A percentile compares a stretch with the other conserved stretches of the same genome.
phyloP scores from a whole-genome alignment of 1,284 basidiomycete species.

The Gomphus bonarii region DNA sequence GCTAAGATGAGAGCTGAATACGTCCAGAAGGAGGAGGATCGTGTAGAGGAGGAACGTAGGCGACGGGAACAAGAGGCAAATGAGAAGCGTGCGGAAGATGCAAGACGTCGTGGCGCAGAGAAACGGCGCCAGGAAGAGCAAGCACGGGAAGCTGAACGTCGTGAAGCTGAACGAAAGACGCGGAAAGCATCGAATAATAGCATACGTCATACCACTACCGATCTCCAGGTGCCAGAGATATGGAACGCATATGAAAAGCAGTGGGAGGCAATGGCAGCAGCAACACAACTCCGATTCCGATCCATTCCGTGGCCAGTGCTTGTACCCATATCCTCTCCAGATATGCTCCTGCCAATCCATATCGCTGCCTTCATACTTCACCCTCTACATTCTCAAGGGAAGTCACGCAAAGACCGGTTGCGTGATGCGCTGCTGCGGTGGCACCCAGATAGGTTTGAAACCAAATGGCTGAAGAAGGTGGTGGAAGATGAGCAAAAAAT shows the following conservation, averaged over 20 bases:
- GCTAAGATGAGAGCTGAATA: slow-evolving; percentile 5
- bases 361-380: slow-evolving; percentile 52
- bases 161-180: slow-evolving; percentile 10
- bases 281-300: slow-evolving; percentile 41
- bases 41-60: slow-evolving; percentile 3
- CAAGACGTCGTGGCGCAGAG: slow-evolving; percentile 9
- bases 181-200: neutral
- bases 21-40: neutral
- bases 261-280: slow-evolving; percentile 39
- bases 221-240: slow-evolving; percentile 24
- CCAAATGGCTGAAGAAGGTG: slow-evolving; percentile 33
- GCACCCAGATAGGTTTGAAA: slow-evolving; percentile 68
- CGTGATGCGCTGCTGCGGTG: slow-evolving; percentile 55
- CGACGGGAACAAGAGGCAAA: slow-evolving; percentile 24
- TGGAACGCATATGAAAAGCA: slow-evolving; percentile 52
- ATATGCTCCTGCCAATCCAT: slow-evolving; percentile 38
- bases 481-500: slow-evolving; percentile 30
- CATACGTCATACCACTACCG: neutral
- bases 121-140: slow-evolving; percentile 7
- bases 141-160: slow-evolving; percentile 11
- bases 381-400: slow-evolving; percentile 43
- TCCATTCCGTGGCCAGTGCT: slow-evolving; percentile 63
- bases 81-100: slow-evolving; percentile 25
- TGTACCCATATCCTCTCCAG: slow-evolving; percentile 28
- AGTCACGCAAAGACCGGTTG: slow-evolving; percentile 52